Conservation (phyloP, 2,329 filamentous ascomycete species). For the Botryosphaeria dothidea region DNA sequence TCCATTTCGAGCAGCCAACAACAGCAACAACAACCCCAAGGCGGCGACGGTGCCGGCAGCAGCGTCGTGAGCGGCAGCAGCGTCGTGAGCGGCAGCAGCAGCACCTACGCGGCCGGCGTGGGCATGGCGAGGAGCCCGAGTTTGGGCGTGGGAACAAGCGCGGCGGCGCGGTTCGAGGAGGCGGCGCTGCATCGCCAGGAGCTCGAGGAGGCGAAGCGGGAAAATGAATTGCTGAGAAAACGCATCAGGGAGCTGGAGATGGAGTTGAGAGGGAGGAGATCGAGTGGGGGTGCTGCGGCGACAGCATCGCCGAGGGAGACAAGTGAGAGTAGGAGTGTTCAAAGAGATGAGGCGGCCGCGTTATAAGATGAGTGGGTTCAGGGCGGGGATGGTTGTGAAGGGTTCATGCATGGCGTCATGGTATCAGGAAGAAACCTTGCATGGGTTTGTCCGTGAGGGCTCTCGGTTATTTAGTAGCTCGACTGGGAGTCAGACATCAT, state of each 20-base stretch:
- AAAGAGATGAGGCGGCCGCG: not conserved
- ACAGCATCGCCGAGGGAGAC: constrained; percentile 23
- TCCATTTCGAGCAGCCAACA: constrained; percentile 32
- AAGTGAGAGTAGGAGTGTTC: not conserved
- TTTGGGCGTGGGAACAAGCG: constrained; percentile 1
- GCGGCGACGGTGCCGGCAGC: not conserved
- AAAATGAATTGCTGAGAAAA: constrained; percentile 50
- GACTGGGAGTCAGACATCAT: too few relatives aligned
- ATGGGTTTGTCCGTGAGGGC: not conserved
- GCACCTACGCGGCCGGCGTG: constrained; percentile 5
- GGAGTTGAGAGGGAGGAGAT: constrained; percentile 35
- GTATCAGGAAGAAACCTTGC: not conserved
- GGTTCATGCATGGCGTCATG: not conserved
- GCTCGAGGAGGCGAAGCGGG: constrained; percentile 51
- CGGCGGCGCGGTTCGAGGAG: constrained; percentile 40
- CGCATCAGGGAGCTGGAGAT: constrained; percentile 50
- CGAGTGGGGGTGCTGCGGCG: constrained; percentile 21
- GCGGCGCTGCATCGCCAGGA: constrained; percentile 46
- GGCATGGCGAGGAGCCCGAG: constrained; percentile 12
- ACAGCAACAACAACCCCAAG: not conserved
- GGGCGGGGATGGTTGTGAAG: not conserved
- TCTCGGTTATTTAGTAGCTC: not conserved
- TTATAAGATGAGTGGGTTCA: not conserved
- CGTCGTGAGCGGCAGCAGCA: constrained; percentile 16
- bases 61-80: constrained; percentile 9